These are phyloP conservation scores for Aspergillus novoparasiticus DNA, from an alignment of 2,329 filamentous ascomycete genomes.

Conservation along the genomic window DNA sequence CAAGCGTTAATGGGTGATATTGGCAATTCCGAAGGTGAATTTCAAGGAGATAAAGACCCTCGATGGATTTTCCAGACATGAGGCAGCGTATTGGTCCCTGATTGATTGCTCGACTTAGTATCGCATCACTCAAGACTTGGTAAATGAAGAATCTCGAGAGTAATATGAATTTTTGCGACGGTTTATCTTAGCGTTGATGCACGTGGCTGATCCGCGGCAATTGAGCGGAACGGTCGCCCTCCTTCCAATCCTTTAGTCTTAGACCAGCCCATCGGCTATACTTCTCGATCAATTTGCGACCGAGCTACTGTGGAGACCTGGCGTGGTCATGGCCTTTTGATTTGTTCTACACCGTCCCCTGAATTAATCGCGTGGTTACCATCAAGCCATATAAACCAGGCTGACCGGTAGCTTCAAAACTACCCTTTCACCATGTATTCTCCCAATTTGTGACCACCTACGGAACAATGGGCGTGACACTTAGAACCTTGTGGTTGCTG, in stretches of 20 bases:
- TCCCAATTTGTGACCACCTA: neutral
- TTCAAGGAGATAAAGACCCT: conserved; percentile 64
- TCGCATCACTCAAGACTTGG: neutral
- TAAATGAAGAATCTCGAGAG: neutral
- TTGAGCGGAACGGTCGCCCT: conserved; percentile 14
- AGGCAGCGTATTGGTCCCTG: conserved; percentile 7
- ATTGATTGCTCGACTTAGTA: neutral
- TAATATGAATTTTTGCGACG: neutral
- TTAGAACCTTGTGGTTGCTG: conserved; percentile 10
- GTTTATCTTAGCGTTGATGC: conserved; percentile 3
- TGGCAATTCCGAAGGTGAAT: conserved; percentile 54
- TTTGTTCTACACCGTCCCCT: neutral
- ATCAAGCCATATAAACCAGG: neutral
- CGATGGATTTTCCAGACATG: conserved; percentile 68
- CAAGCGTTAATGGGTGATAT: conserved; percentile 44
- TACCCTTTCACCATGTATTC: neutral
- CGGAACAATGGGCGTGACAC: conserved; percentile 4
- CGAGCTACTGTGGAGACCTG: neutral
- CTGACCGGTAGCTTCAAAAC: neutral
- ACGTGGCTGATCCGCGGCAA: conserved; percentile 14
- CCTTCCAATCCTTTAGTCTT: neutral
- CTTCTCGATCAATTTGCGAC: neutral
- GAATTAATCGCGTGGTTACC: neutral
- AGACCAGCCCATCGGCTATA: neutral
- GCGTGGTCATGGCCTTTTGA: neutral